These are phyloP conservation scores for Cardiospermum halicacabum DNA, from an alignment of 345 rosid species.

Conservation along the genomic window DNA sequence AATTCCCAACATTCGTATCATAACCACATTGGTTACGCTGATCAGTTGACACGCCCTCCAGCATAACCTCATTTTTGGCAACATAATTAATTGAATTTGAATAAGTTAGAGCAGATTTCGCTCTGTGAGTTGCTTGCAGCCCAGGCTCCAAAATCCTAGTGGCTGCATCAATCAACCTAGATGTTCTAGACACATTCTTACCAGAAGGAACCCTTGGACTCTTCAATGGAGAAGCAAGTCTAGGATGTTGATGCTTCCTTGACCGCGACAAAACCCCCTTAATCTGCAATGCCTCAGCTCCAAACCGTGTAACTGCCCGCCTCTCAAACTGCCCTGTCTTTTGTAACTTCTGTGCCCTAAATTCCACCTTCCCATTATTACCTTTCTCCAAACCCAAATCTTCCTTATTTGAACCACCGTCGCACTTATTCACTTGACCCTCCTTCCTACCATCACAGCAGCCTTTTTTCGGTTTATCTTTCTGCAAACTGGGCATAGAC, in stretches of 20 bases:
- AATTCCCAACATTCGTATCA: slow-evolving; percentile 18
- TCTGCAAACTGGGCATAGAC: slow-evolving; percentile 53
- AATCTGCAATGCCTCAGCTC: slow-evolving; percentile 77
- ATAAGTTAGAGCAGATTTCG: slow-evolving; percentile 48
- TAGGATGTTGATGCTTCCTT: slow-evolving; percentile 55
- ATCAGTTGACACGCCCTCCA: slow-evolving; percentile 28
- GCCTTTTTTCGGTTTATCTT: slow-evolving; percentile 55
- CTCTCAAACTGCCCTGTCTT: slow-evolving; percentile 56
- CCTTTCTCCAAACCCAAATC: slow-evolving; percentile 31
- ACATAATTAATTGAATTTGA: slow-evolving; percentile 25
- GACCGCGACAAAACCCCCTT: slow-evolving; percentile 63
- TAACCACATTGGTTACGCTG: slow-evolving; percentile 19
- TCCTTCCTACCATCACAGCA: slow-evolving; percentile 27
- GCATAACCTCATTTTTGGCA: slow-evolving; percentile 21
- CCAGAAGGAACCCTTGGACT: slow-evolving; percentile 56
- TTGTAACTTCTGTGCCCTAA: slow-evolving; percentile 85
- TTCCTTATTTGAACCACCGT: slow-evolving; percentile 21
- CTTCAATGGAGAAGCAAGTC: slow-evolving; percentile 58
- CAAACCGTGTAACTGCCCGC: slow-evolving; percentile 58
- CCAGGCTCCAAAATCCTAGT: slow-evolving; percentile 87
- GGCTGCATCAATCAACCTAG: slow-evolving; percentile 83
- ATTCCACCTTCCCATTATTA: slow-evolving; percentile 35
- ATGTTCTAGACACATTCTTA: slow-evolving; percentile 45
- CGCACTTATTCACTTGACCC: slow-evolving; percentile 6
- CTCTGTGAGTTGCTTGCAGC: slow-evolving; percentile 56